phyloP scores from a whole-genome alignment of 495 filamentous ascomycete species.

The Cercophora samala region DNA sequence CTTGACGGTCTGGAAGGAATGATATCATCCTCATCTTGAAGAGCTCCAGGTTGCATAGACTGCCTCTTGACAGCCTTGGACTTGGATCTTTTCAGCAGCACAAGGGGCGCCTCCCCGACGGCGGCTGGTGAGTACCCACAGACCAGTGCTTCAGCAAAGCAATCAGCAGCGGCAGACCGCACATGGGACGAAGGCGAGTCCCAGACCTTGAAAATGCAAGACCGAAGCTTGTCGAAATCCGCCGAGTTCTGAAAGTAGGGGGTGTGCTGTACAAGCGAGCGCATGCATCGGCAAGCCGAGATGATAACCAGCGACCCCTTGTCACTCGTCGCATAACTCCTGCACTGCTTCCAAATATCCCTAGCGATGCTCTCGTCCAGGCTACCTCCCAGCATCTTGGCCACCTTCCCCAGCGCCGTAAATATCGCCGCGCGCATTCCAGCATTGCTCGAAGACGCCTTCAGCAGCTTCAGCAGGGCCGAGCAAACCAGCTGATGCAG shows the following conservation, averaged over 20 bases:
- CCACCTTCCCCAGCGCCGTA: conserved; percentile 70
- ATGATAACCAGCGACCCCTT: conserved; percentile 80
- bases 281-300: conserved; percentile 75
- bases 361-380: conserved; percentile 81
- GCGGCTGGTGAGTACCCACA: conserved; percentile 70
- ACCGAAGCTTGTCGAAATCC: conserved; percentile 85
- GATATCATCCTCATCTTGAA: conserved; percentile 71
- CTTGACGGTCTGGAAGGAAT: conserved; percentile 71
- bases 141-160: conserved; percentile 72
- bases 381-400: conserved; percentile 66
- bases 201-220: conserved; percentile 75
- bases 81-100: conserved; percentile 71
- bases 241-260: conserved; percentile 81
- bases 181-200: conserved; percentile 72
- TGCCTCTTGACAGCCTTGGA: conserved; percentile 66
- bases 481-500: conserved; percentile 71
- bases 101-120: conserved; percentile 49
- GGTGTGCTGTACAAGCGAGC: conserved; percentile 66
- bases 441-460: conserved; percentile 72
- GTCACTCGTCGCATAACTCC: conserved; percentile 71
- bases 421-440: conserved; percentile 83
- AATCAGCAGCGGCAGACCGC: conserved; percentile 82
- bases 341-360: conserved; percentile 90
- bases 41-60: conserved; percentile 47
- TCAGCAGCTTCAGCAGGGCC: conserved; percentile 72